A percentile compares a stretch with the other conserved stretches of the same genome.
phyloP scores from a whole-genome alignment of 2,329 filamentous ascomycete species.

The Aspergillus carbonarius region DNA sequence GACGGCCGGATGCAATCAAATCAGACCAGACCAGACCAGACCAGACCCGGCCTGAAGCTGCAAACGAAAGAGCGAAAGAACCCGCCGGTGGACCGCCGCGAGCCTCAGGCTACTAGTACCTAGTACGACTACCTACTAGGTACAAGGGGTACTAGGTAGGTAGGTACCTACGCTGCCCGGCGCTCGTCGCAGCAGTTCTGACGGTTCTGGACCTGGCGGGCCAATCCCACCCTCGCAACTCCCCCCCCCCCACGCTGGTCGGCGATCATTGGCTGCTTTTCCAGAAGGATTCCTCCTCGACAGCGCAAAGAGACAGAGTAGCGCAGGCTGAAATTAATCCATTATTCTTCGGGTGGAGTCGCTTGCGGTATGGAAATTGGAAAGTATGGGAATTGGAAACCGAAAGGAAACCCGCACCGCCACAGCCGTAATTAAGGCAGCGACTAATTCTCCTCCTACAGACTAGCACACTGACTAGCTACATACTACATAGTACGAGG shows the following conservation, averaged over 20 bases:
- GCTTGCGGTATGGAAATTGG: no score
- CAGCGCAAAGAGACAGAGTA: not conserved
- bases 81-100: no score
- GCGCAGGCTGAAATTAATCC: not conserved
- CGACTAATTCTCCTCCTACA: not conserved
- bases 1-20: not conserved
- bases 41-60: slow-evolving; percentile 25
- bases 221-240: slow-evolving; percentile 5
- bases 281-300: not conserved
- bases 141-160: no score
- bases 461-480: no score
- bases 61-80: not conserved
- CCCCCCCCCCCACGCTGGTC: not conserved
- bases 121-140: no score
- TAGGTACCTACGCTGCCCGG: no score
- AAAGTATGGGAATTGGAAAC: not conserved
- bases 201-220: slow-evolving; percentile 20
- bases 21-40: not conserved
- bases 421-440: not conserved
- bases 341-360: no score
- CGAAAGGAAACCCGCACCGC: not conserved
- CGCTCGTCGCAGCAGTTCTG: no score
- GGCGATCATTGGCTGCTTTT: not conserved
- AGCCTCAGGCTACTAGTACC: slow-evolving; percentile 1
- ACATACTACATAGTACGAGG: no score